These are phyloP conservation scores for Penicillium rolfsii DNA, from an alignment of 2,329 filamentous ascomycete species.

Conservation along the genomic window DNA sequence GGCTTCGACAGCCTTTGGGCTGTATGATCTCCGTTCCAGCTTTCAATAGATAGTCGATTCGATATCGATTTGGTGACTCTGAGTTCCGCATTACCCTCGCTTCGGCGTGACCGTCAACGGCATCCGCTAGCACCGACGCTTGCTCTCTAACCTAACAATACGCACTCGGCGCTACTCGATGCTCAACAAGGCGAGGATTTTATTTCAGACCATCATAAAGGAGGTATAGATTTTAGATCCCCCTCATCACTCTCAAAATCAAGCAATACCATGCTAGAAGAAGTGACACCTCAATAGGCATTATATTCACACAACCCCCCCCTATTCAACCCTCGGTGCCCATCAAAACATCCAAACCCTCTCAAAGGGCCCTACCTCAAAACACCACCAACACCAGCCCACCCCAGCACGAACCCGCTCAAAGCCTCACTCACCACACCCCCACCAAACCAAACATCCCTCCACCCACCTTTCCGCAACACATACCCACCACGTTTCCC, in stretches of 20 bases:
- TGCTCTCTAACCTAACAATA: no score
- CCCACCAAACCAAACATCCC: constrained; percentile 53
- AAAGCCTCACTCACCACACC: constrained; percentile 52
- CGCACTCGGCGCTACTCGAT: no score
- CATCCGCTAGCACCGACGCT: no score
- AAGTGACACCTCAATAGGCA: not conserved
- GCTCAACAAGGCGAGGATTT: not conserved
- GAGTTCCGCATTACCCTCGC: no score
- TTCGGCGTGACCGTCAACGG: no score
- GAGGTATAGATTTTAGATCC: not conserved
- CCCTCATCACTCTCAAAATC: not conserved
- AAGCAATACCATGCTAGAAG: not conserved
- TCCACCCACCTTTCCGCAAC: constrained; percentile 48
- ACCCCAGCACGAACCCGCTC: constrained; percentile 53
- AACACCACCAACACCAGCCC: constrained; percentile 53
- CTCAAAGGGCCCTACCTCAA: constrained; percentile 37
- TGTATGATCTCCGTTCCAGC: no score
- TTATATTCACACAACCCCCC: not conserved
- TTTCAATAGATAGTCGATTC: no score
- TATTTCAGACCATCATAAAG: not conserved
- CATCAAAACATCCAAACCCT: no score
- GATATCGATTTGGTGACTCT: no score
- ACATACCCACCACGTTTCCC: constrained; percentile 23
- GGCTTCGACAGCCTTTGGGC: no score
- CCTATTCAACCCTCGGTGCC: not conserved